Evolutionary conservation across 305 asterid species (phyloP).

Genomic region (Fraxinus ornus): DNA sequence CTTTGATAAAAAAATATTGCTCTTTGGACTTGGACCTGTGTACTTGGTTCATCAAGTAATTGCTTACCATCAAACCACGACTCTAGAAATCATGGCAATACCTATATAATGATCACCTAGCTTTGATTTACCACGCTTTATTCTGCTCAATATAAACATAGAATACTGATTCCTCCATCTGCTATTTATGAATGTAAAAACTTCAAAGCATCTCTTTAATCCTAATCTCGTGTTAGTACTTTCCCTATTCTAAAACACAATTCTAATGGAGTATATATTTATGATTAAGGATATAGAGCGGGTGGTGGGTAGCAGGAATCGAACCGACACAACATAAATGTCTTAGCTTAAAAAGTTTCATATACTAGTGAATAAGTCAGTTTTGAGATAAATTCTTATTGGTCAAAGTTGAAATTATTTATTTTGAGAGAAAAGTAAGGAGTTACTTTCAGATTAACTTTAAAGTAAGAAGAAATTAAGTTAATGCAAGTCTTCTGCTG

Average conservation of each 20-base stretch:
- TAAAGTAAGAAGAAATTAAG: not conserved
- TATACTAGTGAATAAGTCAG: not conserved
- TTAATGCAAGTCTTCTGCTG: conserved; percentile 11
- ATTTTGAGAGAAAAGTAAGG: not conserved
- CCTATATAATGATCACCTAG: not conserved
- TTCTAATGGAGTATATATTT: not conserved
- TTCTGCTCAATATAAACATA: not conserved
- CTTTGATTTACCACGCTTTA: not conserved
- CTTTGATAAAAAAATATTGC: not conserved
- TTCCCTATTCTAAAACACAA: not conserved
- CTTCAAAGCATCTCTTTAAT: not conserved
- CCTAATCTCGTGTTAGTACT: not conserved
- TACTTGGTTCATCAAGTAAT: not conserved
- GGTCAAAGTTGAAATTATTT: not conserved
- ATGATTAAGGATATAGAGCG: not conserved
- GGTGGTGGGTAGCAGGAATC: not conserved
- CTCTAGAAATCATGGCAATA: not conserved
- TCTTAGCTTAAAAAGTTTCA: not conserved
- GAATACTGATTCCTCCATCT: not conserved
- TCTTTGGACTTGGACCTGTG: not conserved
- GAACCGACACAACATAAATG: not conserved
- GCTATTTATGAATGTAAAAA: not conserved
- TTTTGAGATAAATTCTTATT: not conserved
- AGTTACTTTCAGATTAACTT: not conserved
- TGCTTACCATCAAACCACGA: not conserved